Evolutionary conservation across 2,329 filamentous ascomycete genomes (phyloP), one percentile per base, ranked within the genome.

Genomic region (Verticillium tricorpus): DNA sequence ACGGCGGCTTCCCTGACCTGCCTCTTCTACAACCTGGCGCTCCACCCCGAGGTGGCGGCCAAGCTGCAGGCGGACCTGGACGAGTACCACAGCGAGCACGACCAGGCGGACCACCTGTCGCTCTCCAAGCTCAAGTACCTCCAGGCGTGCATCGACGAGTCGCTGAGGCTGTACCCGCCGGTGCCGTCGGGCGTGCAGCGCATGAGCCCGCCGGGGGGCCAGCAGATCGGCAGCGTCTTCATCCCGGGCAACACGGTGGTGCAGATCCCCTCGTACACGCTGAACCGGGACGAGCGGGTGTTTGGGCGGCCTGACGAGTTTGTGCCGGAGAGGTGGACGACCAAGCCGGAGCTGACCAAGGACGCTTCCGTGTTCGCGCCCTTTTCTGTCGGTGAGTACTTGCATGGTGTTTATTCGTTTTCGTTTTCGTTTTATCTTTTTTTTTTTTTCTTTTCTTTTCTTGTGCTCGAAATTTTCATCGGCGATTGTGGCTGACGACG

Each of bases 91-190:
- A 45, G 55, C 2, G 60, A 64, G n/a, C 31, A 65, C 2, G 56
- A 59, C 3, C 19, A 56, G 11, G 52, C 61, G 8, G 69, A 69
- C n/a, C 60, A 63, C 52, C 58, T 67, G 52, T 50, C 40, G 1
- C 65, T 73, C 5, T 64, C 66, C 3, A 68, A 67, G 45, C 62
- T 73, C 34, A 61, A 63, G 17, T 68, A 72, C 52, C 69, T 78
- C 12, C 69, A 74, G 56, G 77, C 73, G 3, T 68, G 70, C 39
- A 74, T 81, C 56, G 71, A 80, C 56, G 79, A 81, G 63, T 58
- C 73, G 0, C 67, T 79, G 37, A 69, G 78, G 0, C 64, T 80
- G 4, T 68, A 74, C 52, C 76, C 77, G 1, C 66, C 77, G 1
- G 72, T 78, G 0, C 72, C 73, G 0, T 69, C 69, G 2, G 76